phyloP scores from a whole-genome alignment of 768 basidiomycete genomes.

The Clitopilus passeckerianus region DNA sequence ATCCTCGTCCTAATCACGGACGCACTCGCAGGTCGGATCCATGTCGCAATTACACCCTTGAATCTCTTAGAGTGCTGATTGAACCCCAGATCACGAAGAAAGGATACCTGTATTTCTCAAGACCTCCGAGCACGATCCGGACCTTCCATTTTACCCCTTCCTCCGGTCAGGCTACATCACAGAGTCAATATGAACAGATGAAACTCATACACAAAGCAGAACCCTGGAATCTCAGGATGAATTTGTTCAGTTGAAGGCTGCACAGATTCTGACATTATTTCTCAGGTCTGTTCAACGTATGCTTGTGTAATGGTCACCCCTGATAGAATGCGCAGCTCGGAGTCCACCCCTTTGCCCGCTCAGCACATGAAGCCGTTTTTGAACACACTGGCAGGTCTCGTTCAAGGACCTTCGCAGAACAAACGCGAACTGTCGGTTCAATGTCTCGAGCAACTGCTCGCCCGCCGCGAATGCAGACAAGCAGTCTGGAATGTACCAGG shows the following conservation, averaged over 20 bases:
- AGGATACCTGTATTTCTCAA: slow-evolving; percentile 72
- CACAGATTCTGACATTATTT: slow-evolving; percentile 84
- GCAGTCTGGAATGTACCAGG: slow-evolving; percentile 75
- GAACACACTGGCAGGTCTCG: slow-evolving; percentile 50
- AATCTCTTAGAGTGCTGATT: neutral
- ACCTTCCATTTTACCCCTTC: slow-evolving; percentile 77
- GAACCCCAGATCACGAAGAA: slow-evolving; percentile 72
- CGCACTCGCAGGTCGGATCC: slow-evolving; percentile 65
- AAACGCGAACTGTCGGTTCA: slow-evolving; percentile 90
- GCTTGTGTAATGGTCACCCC: neutral
- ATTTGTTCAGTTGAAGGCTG: slow-evolving; percentile 88
- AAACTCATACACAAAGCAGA: slow-evolving; percentile 30
- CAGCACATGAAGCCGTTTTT: slow-evolving; percentile 60
- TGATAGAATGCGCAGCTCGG: slow-evolving; percentile 33
- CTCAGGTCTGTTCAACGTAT: slow-evolving; percentile 51
- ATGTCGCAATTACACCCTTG: neutral
- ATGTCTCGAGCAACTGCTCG: slow-evolving; percentile 79
- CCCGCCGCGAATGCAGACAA: slow-evolving; percentile 74
- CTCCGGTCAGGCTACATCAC: slow-evolving; percentile 48
- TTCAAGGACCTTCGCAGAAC: slow-evolving; percentile 55
- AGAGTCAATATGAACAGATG: neutral
- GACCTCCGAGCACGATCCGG: slow-evolving; percentile 60
- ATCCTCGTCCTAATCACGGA: slow-evolving; percentile 87
- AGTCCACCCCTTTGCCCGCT: slow-evolving; percentile 39
- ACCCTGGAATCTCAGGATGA: slow-evolving; percentile 86